A percentile compares a stretch with the other conserved stretches of the same genome.
Conservation (phyloP, 2,329 filamentous ascomycete species). For the Penicillium sp. region DNA sequence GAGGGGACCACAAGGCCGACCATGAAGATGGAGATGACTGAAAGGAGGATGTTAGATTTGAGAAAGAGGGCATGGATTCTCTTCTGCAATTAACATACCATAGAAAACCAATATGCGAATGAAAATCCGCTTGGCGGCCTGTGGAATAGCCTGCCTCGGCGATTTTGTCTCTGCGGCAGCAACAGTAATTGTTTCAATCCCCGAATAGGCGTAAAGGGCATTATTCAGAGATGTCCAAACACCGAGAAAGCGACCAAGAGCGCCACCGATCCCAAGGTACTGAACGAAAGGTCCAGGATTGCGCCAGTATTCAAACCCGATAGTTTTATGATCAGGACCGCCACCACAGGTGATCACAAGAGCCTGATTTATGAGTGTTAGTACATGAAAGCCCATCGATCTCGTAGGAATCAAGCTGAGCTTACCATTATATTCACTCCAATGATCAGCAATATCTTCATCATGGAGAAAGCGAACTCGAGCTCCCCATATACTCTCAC, state of each 20-base stretch:
- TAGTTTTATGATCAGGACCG: constrained; percentile 7
- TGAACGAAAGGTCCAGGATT: constrained; percentile 9
- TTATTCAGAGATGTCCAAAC: constrained; percentile 12
- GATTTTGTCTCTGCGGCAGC: constrained; percentile 12
- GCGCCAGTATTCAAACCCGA: constrained; percentile 14
- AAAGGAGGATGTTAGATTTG: neutral
- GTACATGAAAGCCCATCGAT: neutral
- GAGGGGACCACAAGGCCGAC: constrained; percentile 1
- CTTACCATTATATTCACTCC: constrained; percentile 5
- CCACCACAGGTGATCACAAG: constrained; percentile 12
- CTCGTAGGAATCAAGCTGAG: neutral
- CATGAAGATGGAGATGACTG: neutral
- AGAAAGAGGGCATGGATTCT: too few relatives aligned
- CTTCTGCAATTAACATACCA: neutral
- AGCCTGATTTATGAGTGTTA: neutral
- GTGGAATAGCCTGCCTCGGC: constrained; percentile 11
- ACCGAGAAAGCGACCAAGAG: constrained; percentile 12
- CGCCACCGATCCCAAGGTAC: constrained; percentile 6
- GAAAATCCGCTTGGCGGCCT: constrained; percentile 11
- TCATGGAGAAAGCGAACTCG: constrained; percentile 8
- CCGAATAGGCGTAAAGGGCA: constrained; percentile 7
- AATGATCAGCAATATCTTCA: constrained; percentile 14
- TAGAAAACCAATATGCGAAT: constrained; percentile 10
- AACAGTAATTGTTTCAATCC: constrained; percentile 12
- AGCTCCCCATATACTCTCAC: neutral